phyloP scores from a whole-genome alignment of 2,329 filamentous ascomycete species.

The Calonectria ilicicola region DNA sequence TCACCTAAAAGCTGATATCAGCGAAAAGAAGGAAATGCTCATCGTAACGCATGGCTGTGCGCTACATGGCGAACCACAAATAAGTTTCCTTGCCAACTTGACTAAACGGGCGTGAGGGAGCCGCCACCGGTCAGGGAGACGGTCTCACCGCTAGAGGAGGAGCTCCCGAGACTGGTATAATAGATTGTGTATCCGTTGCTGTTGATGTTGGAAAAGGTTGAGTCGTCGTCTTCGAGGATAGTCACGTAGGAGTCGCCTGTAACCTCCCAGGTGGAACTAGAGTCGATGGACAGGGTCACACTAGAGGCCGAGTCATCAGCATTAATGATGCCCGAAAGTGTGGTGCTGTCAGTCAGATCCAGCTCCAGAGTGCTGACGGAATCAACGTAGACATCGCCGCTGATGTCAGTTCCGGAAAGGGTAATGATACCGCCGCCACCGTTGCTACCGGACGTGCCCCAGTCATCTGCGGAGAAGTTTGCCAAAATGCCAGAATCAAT shows the following conservation, averaged over 20 bases:
- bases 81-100: too few relatives aligned
- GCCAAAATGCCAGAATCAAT: constrained; percentile 15
- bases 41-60: background rate
- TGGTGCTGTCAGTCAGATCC: constrained; percentile 7
- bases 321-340: background rate
- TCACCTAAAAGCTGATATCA: too few relatives aligned
- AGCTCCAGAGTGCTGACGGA: constrained; percentile 8
- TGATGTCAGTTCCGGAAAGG: constrained; percentile 4
- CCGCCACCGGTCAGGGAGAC: constrained; percentile 9
- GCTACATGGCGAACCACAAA: background rate
- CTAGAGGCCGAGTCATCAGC: constrained; percentile 1
- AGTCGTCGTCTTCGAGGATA: constrained; percentile 3
- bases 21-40: background rate
- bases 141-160: constrained; percentile 4
- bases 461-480: constrained; percentile 16
- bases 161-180: constrained; percentile 5
- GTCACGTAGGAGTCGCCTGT: constrained; percentile 15
- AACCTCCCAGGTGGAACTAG: constrained; percentile 11
- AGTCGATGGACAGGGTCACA: background rate
- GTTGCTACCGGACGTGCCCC: constrained; percentile 19
- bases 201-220: constrained; percentile 14
- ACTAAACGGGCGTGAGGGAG: constrained; percentile 10
- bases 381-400: constrained; percentile 13
- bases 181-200: constrained; percentile 14
- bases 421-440: constrained; percentile 1